Conservation (phyloP, 1,284 basidiomycete genomes). For the Lentinula novae-zelandiae region DNA sequence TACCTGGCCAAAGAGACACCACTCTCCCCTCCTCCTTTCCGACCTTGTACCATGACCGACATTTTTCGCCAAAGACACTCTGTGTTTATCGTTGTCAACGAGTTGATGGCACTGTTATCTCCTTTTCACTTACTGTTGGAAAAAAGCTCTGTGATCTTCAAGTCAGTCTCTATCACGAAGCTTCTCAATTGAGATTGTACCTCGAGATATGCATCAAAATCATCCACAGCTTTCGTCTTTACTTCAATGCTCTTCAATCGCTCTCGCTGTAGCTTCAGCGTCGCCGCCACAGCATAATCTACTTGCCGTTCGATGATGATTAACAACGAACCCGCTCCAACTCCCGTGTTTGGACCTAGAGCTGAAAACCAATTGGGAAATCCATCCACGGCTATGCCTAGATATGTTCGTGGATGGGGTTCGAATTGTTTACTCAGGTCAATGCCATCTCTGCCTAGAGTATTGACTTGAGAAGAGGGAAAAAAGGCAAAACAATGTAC, state of each 20-base stretch:
- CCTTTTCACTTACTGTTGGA: slow-evolving; percentile 32
- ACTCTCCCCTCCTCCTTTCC: slow-evolving; percentile 57
- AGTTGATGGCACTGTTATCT: background rate
- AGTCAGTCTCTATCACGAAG: background rate
- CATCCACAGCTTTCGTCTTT: slow-evolving; percentile 54
- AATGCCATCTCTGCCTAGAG: slow-evolving; percentile 44
- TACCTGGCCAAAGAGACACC: slow-evolving; percentile 58
- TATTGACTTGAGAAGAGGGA: slow-evolving; percentile 35
- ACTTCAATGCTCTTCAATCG: slow-evolving; percentile 55
- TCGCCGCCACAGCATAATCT: slow-evolving; percentile 48
- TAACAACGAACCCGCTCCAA: slow-evolving; percentile 50
- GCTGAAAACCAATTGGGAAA: slow-evolving; percentile 62
- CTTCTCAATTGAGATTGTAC: slow-evolving; percentile 20
- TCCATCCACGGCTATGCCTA: slow-evolving; percentile 50
- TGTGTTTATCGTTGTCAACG: slow-evolving; percentile 20
- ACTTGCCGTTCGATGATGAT: slow-evolving; percentile 52
- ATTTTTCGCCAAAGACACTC: slow-evolving; percentile 58
- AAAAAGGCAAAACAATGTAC: background rate
- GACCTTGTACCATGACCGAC: slow-evolving; percentile 65
- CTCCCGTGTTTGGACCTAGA: slow-evolving; percentile 51
- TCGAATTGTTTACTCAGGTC: slow-evolving; percentile 45
- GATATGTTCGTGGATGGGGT: slow-evolving; percentile 53
- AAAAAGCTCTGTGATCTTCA: slow-evolving; percentile 39
- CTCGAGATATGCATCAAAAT: slow-evolving; percentile 56
- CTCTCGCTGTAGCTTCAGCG: slow-evolving; percentile 59